A percentile compares a stretch with the other conserved stretches of the same genome.
These are phyloP conservation scores for Chrysoporthe cubensis DNA, from an alignment of 2,329 filamentous ascomycete species.

Conservation along the genomic window DNA sequence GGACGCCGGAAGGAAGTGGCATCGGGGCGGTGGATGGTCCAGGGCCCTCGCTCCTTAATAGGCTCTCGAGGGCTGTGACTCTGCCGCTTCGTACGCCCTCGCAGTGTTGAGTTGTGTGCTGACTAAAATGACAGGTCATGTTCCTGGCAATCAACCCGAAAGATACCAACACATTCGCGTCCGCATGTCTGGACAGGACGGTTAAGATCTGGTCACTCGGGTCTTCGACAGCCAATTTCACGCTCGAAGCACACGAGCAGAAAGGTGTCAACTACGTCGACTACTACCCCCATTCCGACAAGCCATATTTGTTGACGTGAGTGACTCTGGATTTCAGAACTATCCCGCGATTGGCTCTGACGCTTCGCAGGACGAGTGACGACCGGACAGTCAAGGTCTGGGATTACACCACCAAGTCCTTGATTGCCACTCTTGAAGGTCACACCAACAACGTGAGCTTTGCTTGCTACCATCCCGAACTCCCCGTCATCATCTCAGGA, in stretches of 20 bases:
- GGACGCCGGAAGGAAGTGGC: background rate
- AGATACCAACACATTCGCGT: constrained; percentile 89
- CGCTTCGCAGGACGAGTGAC: constrained; percentile 21
- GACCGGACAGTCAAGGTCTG: constrained; percentile 91
- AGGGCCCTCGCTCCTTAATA: background rate
- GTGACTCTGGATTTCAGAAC: constrained; percentile 43
- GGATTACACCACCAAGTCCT: constrained; percentile 98
- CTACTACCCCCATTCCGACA: constrained; percentile 76
- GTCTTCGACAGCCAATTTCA: constrained; percentile 93
- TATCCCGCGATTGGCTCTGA: background rate
- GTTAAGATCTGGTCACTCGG: constrained; percentile 98
- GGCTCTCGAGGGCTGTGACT: constrained; percentile 2
- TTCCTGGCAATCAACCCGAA: constrained; percentile 96
- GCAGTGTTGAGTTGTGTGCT: background rate
- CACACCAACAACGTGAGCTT: constrained; percentile 99
- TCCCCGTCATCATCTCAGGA: constrained; percentile 96
- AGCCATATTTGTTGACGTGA: constrained; percentile 82
- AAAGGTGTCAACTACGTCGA: constrained; percentile 99
- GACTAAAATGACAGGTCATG: constrained; percentile 65
- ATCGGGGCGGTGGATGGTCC: background rate
- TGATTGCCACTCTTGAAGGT: constrained; percentile 95
- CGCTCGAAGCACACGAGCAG: constrained; percentile 92
- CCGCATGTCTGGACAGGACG: constrained; percentile 92
- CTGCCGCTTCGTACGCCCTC: background rate
- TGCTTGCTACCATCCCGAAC: constrained; percentile 94